phyloP scores from a whole-genome alignment of 345 rosid genomes.

The Syzygium aqueum region DNA sequence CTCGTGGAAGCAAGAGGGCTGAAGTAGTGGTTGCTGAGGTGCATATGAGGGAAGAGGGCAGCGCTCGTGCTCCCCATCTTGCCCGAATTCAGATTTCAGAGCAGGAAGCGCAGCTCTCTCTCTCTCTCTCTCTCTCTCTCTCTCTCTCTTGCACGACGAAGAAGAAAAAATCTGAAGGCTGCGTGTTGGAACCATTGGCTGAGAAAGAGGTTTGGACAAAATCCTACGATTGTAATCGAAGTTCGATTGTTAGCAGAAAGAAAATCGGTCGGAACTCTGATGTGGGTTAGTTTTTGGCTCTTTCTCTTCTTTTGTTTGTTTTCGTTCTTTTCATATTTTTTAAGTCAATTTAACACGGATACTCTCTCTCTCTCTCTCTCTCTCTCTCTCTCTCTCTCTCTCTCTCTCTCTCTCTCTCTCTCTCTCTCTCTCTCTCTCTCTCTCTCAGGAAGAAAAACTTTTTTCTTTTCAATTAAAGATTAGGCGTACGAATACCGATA shows the following conservation, averaged over 20 bases:
- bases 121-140: neutral
- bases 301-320: no score
- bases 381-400: no score
- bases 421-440: no score
- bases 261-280: no score
- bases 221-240: neutral
- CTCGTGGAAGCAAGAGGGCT: slow-evolving; percentile 10
- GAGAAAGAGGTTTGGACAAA: neutral
- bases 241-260: neutral
- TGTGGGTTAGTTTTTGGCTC: no score
- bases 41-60: slow-evolving; percentile 50
- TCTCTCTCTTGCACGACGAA: neutral
- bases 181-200: neutral
- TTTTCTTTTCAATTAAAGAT: no score
- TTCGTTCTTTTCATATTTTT: no score
- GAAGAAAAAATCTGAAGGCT: neutral
- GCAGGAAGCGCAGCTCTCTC: neutral
- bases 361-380: no score
- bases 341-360: no score
- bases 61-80: slow-evolving; percentile 58
- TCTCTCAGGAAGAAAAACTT: no score
- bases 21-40: slow-evolving; percentile 32
- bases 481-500: no score
- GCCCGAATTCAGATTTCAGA: neutral
- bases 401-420: no score